phyloP scores from a whole-genome alignment of 208 protist species.

The Trypanosoma cruzi region DNA sequence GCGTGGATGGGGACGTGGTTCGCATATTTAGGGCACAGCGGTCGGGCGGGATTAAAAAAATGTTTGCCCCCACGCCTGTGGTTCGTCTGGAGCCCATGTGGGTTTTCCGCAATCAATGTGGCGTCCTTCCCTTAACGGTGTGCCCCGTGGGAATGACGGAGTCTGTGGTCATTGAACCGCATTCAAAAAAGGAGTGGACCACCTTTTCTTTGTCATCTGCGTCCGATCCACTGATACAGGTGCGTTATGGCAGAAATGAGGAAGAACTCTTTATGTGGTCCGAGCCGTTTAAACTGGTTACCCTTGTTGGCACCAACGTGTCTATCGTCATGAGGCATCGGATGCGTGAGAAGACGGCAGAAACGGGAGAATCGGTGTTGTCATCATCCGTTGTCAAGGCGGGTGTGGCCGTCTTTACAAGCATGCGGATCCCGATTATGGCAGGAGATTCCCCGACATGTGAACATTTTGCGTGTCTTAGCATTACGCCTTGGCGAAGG shows the following conservation, averaged over 20 bases:
- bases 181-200: slow-evolving; percentile 8
- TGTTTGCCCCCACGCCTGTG: slow-evolving; percentile 10
- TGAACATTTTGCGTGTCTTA: slow-evolving; percentile 44
- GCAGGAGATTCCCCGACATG: neutral
- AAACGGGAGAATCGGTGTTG: neutral
- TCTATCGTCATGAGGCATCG: slow-evolving; percentile 43
- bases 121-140: slow-evolving; percentile 16
- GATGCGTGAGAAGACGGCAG: neutral
- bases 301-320: slow-evolving; percentile 35
- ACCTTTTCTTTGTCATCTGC: slow-evolving; percentile 8
- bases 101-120: slow-evolving; percentile 18
- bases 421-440: slow-evolving; percentile 15
- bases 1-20: slow-evolving; percentile 23
- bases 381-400: neutral
- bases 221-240: slow-evolving; percentile 23
- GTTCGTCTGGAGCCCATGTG: slow-evolving; percentile 23
- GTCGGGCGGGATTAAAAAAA: slow-evolving; percentile 11
- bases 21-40: slow-evolving; percentile 27
- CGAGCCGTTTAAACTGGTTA: slow-evolving; percentile 38
- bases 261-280: slow-evolving; percentile 39
- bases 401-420: slow-evolving; percentile 21
- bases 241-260: slow-evolving; percentile 23
- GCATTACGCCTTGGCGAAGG: slow-evolving; percentile 20
- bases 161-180: slow-evolving; percentile 4
- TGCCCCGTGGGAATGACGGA: slow-evolving; percentile 7